Evolutionary conservation across 768 basidiomycete genomes (phyloP), one percentile per base, ranked within the genome.

Genomic region (Saitozyma sp.): DNA sequence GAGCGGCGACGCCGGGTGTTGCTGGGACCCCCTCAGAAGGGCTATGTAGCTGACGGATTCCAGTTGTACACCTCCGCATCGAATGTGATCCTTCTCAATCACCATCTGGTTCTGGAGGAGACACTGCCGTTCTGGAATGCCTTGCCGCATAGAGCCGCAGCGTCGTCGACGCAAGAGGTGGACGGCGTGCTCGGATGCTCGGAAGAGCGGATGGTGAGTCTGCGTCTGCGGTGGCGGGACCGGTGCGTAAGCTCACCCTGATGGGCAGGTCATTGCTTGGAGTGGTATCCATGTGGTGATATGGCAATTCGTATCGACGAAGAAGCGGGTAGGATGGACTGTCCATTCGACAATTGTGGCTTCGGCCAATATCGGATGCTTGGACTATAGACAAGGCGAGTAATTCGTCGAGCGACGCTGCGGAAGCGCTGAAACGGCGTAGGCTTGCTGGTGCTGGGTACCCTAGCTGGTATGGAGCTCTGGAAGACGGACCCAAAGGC

Each of bases 201-300:
- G 8, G 13, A 62, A 5, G 60, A 62, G 11, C 43, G 53, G 29
- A 39, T 70, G 50, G 72, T 74, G 54, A 51, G 69, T 49, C 16
- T 11, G 52, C 45, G 40, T 3, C 52, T 45, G 0, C 7, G 38
- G 9, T 17, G 17, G 7, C 9, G 16, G 17, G 16, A 38, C 38
- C 9, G 17, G 41, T 2, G 39, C 16, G 40, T 8, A 11, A 38
- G 42, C 10, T 17, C 16, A 49, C 8, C 14, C 52, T 54, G 37
- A 62, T 53, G 11, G 16, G 17, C 19, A 76, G 75, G 68, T 76
- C 13, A 59, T 76, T 13, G 72, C 72, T 2, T 76, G 72, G 72
- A 61, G 63, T 42, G 72, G 62, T 11, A 56, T 50, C 2, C 68
- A 74, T 64, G 62, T 74, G 10, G 72, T 72, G 1, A 17, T 72